Evolutionary conservation across 2,329 filamentous ascomycete genomes (phyloP), one percentile per base, ranked within the genome.

Genomic region (Stachybotrys chlorohalonatus): DNA sequence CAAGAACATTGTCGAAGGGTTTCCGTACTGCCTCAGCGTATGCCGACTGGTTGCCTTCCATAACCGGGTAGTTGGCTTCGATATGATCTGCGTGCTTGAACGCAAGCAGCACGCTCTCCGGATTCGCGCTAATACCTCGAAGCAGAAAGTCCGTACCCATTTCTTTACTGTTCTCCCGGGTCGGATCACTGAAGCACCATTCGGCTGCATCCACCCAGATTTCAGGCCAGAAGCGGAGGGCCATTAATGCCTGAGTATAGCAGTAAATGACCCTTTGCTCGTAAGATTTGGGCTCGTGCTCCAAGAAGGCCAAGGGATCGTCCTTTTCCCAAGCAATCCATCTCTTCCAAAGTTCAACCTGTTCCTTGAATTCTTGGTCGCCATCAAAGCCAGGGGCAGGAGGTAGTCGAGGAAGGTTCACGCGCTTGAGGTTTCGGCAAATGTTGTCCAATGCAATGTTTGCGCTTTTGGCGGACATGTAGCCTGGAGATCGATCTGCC

Each of bases 301-400:
- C 89, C 53, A 97, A 75, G 36, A 42, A 42, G 30, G 95, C 89
- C 3, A 99, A 76, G 1, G 90, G 91, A 65, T 99, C 94, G 16
- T 89, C 86, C 70, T 93, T 95, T 71, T 99, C 94, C 91, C 92
- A 99, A 5, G 85, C 78, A 60, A 99, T 87, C 94, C 95, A 99
- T 60, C 82, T 85, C 68, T 90, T 91, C 94, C 94, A 99, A 31
- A 94, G 77, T 51, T 89, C 83, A 49, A 96, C 85, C 70, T 99
- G 95, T 51, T 87, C 81, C 60, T 83, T 76, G 66, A 89, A 99
- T 59, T 96, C 91, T 30, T 86, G 80, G 57, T 95, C 85, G 2
- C 94, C 94, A 53, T 94, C 88, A 64, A 91, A 96, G 1, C 92
- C 93, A 49, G 84, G 83, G 6, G 87, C 84, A 7, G 94, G 93